These are phyloP conservation scores for Talaromyces amestolkiae DNA, from an alignment of 2,329 filamentous ascomycete species.

Conservation along the genomic window DNA sequence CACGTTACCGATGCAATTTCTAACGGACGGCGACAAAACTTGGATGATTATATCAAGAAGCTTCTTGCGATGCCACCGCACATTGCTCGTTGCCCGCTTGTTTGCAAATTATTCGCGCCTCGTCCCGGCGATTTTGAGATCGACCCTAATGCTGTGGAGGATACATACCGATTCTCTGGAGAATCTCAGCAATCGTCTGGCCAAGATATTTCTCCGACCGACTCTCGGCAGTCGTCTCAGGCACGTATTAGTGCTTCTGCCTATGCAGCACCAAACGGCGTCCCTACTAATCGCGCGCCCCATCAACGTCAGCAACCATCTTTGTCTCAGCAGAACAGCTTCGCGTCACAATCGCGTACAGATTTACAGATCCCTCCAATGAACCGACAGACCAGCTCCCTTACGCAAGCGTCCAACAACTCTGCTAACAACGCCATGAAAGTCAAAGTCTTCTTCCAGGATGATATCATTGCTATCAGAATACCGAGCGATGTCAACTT, in stretches of 20 bases:
- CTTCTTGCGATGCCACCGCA: slow-evolving; percentile 78
- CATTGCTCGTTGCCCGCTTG: slow-evolving; percentile 78
- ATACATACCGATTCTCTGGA: slow-evolving; percentile 73
- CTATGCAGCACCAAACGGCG: slow-evolving; percentile 52
- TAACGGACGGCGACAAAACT: slow-evolving; percentile 83
- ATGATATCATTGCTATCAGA: slow-evolving; percentile 86
- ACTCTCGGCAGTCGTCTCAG: slow-evolving; percentile 64
- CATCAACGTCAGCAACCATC: slow-evolving; percentile 42
- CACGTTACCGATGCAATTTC: slow-evolving; percentile 98
- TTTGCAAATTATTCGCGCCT: slow-evolving; percentile 87
- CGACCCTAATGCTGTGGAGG: slow-evolving; percentile 62
- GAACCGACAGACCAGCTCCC: slow-evolving; percentile 53
- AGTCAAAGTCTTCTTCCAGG: slow-evolving; percentile 91
- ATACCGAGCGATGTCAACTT: slow-evolving; percentile 79
- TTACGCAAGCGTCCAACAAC: slow-evolving; percentile 45
- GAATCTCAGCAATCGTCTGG: slow-evolving; percentile 66
- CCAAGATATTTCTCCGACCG: slow-evolving; percentile 59
- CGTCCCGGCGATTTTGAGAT: slow-evolving; percentile 92
- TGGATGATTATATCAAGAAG: slow-evolving; percentile 95
- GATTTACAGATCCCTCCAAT: slow-evolving; percentile 39
- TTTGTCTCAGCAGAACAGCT: slow-evolving; percentile 28
- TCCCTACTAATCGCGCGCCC: slow-evolving; percentile 30
- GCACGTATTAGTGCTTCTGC: slow-evolving; percentile 59
- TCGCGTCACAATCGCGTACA: slow-evolving; percentile 38
- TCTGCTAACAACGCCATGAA: slow-evolving; percentile 63